Evolutionary conservation across 768 basidiomycete genomes (phyloP).

Genomic region (Trametes punicea): DNA sequence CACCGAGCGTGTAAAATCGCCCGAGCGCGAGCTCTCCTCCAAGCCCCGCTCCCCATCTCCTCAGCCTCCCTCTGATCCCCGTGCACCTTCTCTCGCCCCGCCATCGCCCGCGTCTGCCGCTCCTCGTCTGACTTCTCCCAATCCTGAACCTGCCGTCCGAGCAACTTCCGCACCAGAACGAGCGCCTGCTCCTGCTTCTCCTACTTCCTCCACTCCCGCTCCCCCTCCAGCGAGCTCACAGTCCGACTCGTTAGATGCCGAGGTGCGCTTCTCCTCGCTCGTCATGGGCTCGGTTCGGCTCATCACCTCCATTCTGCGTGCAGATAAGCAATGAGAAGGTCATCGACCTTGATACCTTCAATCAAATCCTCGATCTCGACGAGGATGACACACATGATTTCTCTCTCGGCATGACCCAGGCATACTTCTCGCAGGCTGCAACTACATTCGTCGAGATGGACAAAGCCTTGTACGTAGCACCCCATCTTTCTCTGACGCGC

Average conservation of each 20-base stretch:
- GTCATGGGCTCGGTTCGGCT: neutral
- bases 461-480: conserved; percentile 62
- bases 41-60: conserved; percentile 16
- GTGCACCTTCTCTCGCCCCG: conserved; percentile 12
- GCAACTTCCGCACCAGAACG: conserved; percentile 1
- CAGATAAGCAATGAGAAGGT: conserved; percentile 30
- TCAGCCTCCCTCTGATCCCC: neutral
- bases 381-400: conserved; percentile 80
- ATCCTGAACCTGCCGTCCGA: conserved; percentile 1
- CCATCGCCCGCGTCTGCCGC: conserved; percentile 9
- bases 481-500: neutral
- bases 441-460: conserved; percentile 79
- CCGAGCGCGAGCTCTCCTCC: conserved; percentile 18
- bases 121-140: conserved; percentile 13
- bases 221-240: conserved; percentile 1
- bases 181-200: neutral
- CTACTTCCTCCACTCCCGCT: neutral
- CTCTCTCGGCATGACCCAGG: conserved; percentile 70
- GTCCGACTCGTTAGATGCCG: conserved; percentile 8
- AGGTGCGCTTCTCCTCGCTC: neutral
- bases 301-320: conserved; percentile 12
- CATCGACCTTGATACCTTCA: conserved; percentile 79
- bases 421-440: conserved; percentile 79
- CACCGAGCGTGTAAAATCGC: conserved; percentile 6
- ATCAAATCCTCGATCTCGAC: conserved; percentile 89